Conservation (phyloP, 2,329 filamentous ascomycete genomes). For the Colletotrichum agaves region DNA sequence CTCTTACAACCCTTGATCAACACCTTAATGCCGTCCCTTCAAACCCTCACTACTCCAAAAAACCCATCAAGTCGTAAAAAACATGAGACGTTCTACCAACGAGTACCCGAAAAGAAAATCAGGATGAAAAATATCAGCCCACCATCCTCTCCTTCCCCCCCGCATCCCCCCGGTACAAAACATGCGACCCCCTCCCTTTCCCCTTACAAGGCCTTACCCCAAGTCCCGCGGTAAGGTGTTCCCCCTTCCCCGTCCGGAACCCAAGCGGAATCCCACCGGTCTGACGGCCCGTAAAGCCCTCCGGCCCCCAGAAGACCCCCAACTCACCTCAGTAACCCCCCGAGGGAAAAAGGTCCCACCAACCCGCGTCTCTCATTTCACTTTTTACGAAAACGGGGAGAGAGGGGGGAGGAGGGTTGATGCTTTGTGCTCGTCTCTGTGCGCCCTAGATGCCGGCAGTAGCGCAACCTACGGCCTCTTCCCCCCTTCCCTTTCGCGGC, state of each 20-base stretch:
- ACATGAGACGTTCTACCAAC: neutral
- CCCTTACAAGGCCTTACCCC: too few relatives aligned
- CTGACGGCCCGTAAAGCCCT: conserved; percentile 11
- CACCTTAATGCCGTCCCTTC: neutral
- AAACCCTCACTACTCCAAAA: neutral
- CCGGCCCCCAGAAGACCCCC: neutral
- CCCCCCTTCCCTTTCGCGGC: neutral
- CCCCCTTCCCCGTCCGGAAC: neutral
- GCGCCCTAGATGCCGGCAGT: conserved; percentile 7
- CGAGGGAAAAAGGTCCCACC: conserved; percentile 3
- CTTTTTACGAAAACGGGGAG: neutral
- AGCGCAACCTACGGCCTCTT: neutral
- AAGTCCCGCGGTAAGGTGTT: neutral
- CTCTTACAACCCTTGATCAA: neutral
- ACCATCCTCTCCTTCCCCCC: neutral
- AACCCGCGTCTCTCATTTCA: neutral
- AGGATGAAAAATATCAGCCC: neutral
- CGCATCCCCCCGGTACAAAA: conserved; percentile 1
- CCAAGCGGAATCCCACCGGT: conserved; percentile 7
- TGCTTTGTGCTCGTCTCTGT: neutral
- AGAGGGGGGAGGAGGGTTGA: neutral
- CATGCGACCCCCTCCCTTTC: neutral
- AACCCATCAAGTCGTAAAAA: neutral
- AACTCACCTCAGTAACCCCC: neutral
- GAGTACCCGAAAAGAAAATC: too few relatives aligned